Base-by-base conservation (phyloP, 345 rosid genomes). In the Acer saccharum region DNA sequence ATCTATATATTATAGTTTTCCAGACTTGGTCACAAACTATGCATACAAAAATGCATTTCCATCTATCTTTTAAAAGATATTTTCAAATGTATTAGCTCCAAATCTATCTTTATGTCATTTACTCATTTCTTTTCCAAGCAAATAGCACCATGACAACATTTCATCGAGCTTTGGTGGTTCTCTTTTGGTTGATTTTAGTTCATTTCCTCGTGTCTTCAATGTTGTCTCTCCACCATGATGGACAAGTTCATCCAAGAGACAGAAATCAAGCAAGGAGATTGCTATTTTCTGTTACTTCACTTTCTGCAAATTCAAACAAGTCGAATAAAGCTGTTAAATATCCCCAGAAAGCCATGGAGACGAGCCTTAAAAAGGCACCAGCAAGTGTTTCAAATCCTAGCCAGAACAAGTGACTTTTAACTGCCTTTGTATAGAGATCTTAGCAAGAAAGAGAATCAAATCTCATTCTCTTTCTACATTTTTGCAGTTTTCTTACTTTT, bases 351-450 rank as follows among this genome's bases (percentile, higher is more conserved):
- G 83, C 77, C n/a, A 68, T 79, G 81, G 86, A 78, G 72, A 78
- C 84, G 32, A 86, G 86, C 79, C 84, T 88, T 11, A 81, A 78
- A 77, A 82, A 80, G 68, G 90, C 87, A 14, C 91, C 92, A 0
- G 81, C 82, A 46, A 90, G 88, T 50, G 82, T 35, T 69, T 77
- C 91, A 48, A 90, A 88, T 81, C 92, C 94, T 44, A 83, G 73
- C 63, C 88, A 84, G 78, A 90, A 88, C 87, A 81, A 86, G 85
- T 79, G 69, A 81, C 54, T 3, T 29, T 65, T 71, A 41, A 39
- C 52, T 39, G 39, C 63, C 57, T 54, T 72, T 55, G 58, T 58
- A 60, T 77, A 73, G 74, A 83, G 83, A 83, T 79, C 68, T 73
- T 65, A 61, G 46, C 69, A 48, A 64, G 82, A 68, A 72, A 69